A percentile compares a stretch with the other conserved stretches of the same genome.
These are phyloP conservation scores for Agroathelia rolfsii DNA, from an alignment of 1,284 basidiomycete genomes.

Conservation along the genomic window DNA sequence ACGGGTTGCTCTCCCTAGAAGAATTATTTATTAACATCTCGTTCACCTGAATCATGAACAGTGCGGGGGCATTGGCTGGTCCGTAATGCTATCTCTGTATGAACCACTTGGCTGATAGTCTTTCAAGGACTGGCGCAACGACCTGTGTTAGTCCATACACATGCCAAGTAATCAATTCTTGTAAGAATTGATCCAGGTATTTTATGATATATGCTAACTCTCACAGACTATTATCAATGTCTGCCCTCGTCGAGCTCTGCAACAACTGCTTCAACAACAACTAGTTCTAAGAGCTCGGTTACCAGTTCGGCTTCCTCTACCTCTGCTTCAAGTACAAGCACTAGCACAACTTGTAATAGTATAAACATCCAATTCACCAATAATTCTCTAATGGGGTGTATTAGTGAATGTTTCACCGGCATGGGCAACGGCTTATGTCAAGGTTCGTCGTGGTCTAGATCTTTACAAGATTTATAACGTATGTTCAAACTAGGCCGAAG, in stretches of 20 bases:
- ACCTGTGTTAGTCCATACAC: constrained; percentile 31
- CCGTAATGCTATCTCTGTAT: constrained; percentile 10
- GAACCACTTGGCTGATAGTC: not conserved
- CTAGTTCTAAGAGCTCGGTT: too few relatives aligned
- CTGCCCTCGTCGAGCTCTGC: constrained; percentile 23
- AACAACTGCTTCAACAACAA: constrained; percentile 14
- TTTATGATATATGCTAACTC: not conserved
- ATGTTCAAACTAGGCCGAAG: constrained; percentile 26
- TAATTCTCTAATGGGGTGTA: too few relatives aligned
- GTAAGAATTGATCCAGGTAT: constrained; percentile 20
- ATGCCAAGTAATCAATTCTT: constrained; percentile 32
- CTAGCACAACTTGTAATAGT: too few relatives aligned
- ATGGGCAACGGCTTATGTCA: constrained; percentile 45
- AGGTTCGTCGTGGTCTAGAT: constrained; percentile 23
- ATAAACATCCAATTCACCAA: too few relatives aligned
- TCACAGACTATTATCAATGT: constrained; percentile 37
- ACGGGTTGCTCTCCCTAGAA: too few relatives aligned
- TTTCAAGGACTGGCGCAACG: constrained; percentile 31
- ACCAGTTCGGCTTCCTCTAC: too few relatives aligned
- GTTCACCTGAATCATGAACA: constrained; percentile 29
- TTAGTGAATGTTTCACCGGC: constrained; percentile 39
- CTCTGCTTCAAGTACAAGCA: too few relatives aligned
- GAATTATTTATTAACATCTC: too few relatives aligned
- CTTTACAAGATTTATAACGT: not conserved
- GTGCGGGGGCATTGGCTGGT: constrained; percentile 43